Base-by-base conservation (phyloP, 148 eudicot genomes). In the Chenopodium album region DNA sequence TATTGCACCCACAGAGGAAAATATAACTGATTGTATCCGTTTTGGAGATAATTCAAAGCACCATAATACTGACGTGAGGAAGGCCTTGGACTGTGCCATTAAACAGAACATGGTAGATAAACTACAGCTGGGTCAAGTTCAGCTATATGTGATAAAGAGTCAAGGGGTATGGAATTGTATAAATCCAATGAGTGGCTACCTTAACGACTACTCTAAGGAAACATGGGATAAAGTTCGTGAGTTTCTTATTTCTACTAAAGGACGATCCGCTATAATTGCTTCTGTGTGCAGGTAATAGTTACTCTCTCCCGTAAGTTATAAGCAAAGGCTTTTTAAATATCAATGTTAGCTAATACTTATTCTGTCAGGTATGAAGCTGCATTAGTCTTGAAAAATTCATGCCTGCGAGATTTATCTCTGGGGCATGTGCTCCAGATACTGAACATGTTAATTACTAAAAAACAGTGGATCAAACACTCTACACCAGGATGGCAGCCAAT, bases 401-500 rank as follows among this genome's bases (percentile, higher is more conserved):
- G 97, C 86, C 84, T 95, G 81, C 90, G 83, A 80, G 92, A 89
- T 83, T 74, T 84, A 71, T 79, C 89, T 75, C 81, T 95, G 78
- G 99, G 99, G 68, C 83, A 95, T 44, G 87, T 89, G 80, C 89
- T 92, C 76, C 92, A 85, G 85, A 87, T 95, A 80, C 77, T 95
- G 82, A 87, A 92, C 84, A 83, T 95, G 90, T 84, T 90, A 71
- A 81, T 88, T 79, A 83, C 83, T 69, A 63, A 78, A 74, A 95
- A 90, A 82, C 86, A 84, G 69, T 95, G 99, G 99, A 88, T 93
- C 52, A 81, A 86, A 78, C 88, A 77, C 80, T 82, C 88, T 82
- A 91, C 76, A 73, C 90, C 92, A 70, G 99, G 98, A 88, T 95
- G 99, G 99, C 89, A 93, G 84, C 98, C 97, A 31, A 78, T 93